Conservation (phyloP, 345 rosid genomes). For the Sonneratia caseolaris region DNA sequence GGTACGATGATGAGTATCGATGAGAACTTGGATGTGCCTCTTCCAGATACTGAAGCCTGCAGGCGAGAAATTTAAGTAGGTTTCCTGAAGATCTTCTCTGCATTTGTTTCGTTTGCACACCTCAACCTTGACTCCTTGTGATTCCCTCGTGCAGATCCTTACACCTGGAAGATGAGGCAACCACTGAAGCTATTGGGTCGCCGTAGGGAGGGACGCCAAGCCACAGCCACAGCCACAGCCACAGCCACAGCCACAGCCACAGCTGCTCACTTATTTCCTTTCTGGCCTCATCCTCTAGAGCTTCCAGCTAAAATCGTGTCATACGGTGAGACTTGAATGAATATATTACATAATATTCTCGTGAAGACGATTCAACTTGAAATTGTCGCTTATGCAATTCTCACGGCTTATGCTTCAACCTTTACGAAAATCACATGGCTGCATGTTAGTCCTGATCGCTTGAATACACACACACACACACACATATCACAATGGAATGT, state of each 20-base stretch:
- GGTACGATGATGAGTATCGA: constrained; percentile 97
- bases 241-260: background rate
- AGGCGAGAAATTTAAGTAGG: constrained; percentile 34
- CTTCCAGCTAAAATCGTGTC: background rate
- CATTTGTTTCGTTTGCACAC: background rate
- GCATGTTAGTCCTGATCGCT: too few species aligned
- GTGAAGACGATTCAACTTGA: background rate
- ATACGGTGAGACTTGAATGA: background rate
- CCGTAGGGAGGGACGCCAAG: background rate
- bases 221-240: background rate
- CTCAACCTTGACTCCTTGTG: background rate
- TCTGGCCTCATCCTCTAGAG: too few species aligned
- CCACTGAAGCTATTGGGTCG: background rate
- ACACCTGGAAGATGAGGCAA: background rate
- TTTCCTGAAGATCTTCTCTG: background rate
- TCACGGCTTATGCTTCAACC: too few species aligned
- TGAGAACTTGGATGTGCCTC: constrained; percentile 76
- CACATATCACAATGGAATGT: too few species aligned
- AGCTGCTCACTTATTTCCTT: background rate
- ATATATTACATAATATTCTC: too few species aligned
- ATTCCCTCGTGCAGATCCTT: background rate
- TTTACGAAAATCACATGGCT: too few species aligned
- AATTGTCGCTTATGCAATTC: too few species aligned
- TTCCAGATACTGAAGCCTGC: constrained; percentile 95
- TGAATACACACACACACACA: too few species aligned